These are phyloP conservation scores for Leccinum boreale DNA, from an alignment of 768 basidiomycete genomes.

Conservation along the genomic window DNA sequence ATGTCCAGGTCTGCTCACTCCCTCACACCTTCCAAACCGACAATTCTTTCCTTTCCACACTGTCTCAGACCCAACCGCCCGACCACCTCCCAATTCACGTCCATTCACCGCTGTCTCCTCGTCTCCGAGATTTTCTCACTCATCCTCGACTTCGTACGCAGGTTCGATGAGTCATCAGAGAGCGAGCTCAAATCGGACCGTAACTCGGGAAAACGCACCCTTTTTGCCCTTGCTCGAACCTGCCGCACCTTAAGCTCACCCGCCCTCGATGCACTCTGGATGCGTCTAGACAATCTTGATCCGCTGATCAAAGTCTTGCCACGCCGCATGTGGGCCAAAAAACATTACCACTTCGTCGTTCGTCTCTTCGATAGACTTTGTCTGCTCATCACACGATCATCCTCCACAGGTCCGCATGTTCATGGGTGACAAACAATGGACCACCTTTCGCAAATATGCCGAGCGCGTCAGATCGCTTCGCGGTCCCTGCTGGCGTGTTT, in stretches of 20 bases:
- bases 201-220: slow-evolving; percentile 18
- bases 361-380: background rate
- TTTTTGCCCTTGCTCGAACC: slow-evolving; percentile 27
- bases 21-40: background rate
- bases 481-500: slow-evolving; percentile 22
- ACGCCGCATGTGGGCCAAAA: slow-evolving; percentile 25
- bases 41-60: background rate
- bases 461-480: slow-evolving; percentile 21
- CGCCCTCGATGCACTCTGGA: slow-evolving; percentile 28
- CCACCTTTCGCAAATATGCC: slow-evolving; percentile 23
- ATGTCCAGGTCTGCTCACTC: background rate
- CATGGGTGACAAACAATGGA: slow-evolving; percentile 28
- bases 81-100: background rate
- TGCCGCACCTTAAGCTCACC: slow-evolving; percentile 21
- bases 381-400: background rate
- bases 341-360: slow-evolving; percentile 19
- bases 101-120: slow-evolving; percentile 23
- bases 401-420: slow-evolving; percentile 19
- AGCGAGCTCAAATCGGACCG: slow-evolving; percentile 12
- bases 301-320: slow-evolving; percentile 26
- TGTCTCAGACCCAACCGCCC: background rate
- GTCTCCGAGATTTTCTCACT: slow-evolving; percentile 20
- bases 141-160: slow-evolving; percentile 20
- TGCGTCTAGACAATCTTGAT: slow-evolving; percentile 27
- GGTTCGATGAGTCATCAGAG: slow-evolving; percentile 22